Conservation (phyloP, 164 flowering plant genomes). For the Platanus orientalis region DNA sequence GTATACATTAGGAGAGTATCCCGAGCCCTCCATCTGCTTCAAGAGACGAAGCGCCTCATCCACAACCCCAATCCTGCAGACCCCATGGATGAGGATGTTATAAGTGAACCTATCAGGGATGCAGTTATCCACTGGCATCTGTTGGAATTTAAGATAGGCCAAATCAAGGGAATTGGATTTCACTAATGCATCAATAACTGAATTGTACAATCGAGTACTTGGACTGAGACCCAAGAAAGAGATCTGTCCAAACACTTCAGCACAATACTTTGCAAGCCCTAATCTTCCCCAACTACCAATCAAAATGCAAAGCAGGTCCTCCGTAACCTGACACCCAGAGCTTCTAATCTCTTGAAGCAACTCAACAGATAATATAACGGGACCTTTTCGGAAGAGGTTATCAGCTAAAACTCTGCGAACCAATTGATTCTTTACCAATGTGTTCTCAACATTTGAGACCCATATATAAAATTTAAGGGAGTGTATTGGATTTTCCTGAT, state of each 20-base stretch:
- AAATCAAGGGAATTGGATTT: slow-evolving; percentile 79
- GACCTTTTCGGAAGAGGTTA: slow-evolving; percentile 62
- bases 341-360: slow-evolving; percentile 51
- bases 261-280: slow-evolving; percentile 80
- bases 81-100: slow-evolving; percentile 88
- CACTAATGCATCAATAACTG: slow-evolving; percentile 78
- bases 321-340: slow-evolving; percentile 46
- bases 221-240: slow-evolving; percentile 68
- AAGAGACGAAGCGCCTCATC: slow-evolving; percentile 85
- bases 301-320: slow-evolving; percentile 66
- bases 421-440: slow-evolving; percentile 38
- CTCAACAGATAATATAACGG: slow-evolving; percentile 64
- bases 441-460: slow-evolving; percentile 45
- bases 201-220: slow-evolving; percentile 81
- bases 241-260: slow-evolving; percentile 78
- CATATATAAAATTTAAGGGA: slow-evolving; percentile 66
- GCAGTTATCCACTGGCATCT: slow-evolving; percentile 78
- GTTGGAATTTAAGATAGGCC: slow-evolving; percentile 91
- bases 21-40: slow-evolving; percentile 74
- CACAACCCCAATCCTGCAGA: slow-evolving; percentile 74
- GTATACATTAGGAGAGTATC: slow-evolving; percentile 62
- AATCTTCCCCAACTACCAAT: slow-evolving; percentile 93
- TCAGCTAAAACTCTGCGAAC: slow-evolving; percentile 47
- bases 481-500: slow-evolving; percentile 59
- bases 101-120: slow-evolving; percentile 83